Base-by-base conservation (phyloP, 1,284 basidiomycete species). In the Leccinum fallax region DNA sequence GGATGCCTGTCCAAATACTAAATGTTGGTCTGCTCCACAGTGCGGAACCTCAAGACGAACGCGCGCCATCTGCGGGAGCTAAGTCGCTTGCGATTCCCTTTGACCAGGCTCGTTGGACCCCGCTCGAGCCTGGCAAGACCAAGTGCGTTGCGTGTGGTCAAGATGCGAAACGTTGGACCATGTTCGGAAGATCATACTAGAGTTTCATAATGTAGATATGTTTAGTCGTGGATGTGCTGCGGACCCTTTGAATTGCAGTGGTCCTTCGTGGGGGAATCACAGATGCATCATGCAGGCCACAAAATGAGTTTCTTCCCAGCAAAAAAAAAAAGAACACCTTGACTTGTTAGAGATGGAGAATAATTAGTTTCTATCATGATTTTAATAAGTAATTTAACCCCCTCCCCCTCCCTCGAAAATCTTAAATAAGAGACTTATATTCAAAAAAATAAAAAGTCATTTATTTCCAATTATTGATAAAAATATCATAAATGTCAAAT, bases 21-120 rank as follows among this genome's bases (percentile, higher is more conserved):
- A 66, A 62, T 10, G 38, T 19, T 19, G 11, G 19, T 34, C 7
- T 62, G 63, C 60, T 57, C 63, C 62, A 30, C 68, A 93, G 92
- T 62, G 80, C 91, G 58, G 94, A 91, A 73, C 92, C 92, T 24
- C 90, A 93, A 71, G 95, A 98, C 73, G 94, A 95, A 74, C 90
- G 94, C 38, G 96, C 96, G 21, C 97, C 97, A 1, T 97, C 94
- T n/a, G 95, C 97, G 36, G 97, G 97, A 58, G 97, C 97, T 65
- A 99, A 99, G 79, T 95, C 94, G 6, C 88, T 99, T 11, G 94
- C 92, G 71, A 98, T 99, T 81, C 97, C 97, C 16, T 97, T 97
- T 75, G 94, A 98, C 74, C 97, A 99, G 79, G 83, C 81, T 5
- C 84, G 84, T 55, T 97, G 89, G 85, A 82, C 88, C 15, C 79